phyloP scores from a whole-genome alignment of 768 basidiomycete genomes.

The Lentinula lateritia region DNA sequence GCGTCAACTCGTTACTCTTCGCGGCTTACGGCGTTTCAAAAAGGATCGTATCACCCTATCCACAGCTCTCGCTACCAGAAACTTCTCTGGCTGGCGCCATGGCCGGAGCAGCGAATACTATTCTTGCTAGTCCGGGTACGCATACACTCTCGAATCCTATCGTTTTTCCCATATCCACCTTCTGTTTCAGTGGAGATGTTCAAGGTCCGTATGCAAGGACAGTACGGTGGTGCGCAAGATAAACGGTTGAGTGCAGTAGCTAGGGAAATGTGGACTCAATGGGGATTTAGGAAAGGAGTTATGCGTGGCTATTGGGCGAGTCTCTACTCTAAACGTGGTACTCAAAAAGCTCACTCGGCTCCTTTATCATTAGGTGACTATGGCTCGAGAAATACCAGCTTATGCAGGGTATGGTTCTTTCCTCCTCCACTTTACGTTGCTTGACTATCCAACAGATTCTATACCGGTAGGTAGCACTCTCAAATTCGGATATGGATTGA shows the following conservation, averaged over 20 bases:
- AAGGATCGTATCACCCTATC: conserved; percentile 84
- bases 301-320: conserved; percentile 97
- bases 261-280: conserved; percentile 79
- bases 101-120: conserved; percentile 87
- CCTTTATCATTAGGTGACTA: conserved; percentile 57
- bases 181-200: conserved; percentile 82
- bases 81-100: conserved; percentile 83
- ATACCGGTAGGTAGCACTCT: conserved; percentile 39
- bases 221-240: conserved; percentile 80
- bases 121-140: conserved; percentile 86
- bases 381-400: conserved; percentile 91
- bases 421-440: background rate
- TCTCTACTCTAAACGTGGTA: background rate
- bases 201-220: conserved; percentile 96
- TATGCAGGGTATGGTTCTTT: conserved; percentile 71
- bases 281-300: conserved; percentile 82
- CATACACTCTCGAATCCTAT: background rate
- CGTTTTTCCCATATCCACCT: background rate
- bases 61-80: conserved; percentile 72
- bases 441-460: conserved; percentile 44
- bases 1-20: conserved; percentile 94
- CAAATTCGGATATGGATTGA: no score
- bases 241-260: conserved; percentile 69
- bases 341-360: background rate
- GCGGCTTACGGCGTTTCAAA: conserved; percentile 81